phyloP scores from a whole-genome alignment of 768 basidiomycete genomes.

The Serendipita sp. region DNA sequence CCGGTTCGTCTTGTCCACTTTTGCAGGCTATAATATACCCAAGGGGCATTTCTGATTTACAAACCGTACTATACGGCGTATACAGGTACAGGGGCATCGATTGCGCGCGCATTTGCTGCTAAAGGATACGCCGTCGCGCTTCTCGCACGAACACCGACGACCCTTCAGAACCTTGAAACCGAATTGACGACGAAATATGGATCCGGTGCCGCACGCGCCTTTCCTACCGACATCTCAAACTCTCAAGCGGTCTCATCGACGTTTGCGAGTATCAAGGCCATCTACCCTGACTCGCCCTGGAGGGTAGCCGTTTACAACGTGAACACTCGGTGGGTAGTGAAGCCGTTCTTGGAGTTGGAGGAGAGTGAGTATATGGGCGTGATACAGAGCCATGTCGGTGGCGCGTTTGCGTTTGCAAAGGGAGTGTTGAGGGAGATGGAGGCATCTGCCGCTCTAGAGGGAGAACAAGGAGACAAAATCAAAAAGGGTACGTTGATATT shows the following conservation, averaged over 20 bases:
- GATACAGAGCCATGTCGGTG: neutral
- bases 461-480: neutral
- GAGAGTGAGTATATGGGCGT: constrained; percentile 7
- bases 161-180: constrained; percentile 5
- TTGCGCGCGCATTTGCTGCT: constrained; percentile 9
- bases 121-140: constrained; percentile 13
- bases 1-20: neutral
- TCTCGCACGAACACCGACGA: constrained; percentile 12
- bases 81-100: constrained; percentile 9
- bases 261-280: constrained; percentile 10
- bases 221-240: constrained; percentile 11
- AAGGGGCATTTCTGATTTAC: too few species aligned
- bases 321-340: constrained; percentile 11
- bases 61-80: neutral
- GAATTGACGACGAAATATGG: neutral
- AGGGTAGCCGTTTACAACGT: constrained; percentile 14
- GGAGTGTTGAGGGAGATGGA: neutral
- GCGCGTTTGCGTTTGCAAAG: neutral
- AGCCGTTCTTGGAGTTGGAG: constrained; percentile 15
- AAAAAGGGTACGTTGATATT: constrained; percentile 13
- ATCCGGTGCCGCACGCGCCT: constrained; percentile 7
- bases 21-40: neutral
- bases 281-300: constrained; percentile 9
- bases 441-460: neutral
- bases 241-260: constrained; percentile 8